A percentile compares a stretch with the other conserved stretches of the same genome.
Evolutionary conservation across 305 asterid species (phyloP).

Genomic region (Rubia balearica): DNA sequence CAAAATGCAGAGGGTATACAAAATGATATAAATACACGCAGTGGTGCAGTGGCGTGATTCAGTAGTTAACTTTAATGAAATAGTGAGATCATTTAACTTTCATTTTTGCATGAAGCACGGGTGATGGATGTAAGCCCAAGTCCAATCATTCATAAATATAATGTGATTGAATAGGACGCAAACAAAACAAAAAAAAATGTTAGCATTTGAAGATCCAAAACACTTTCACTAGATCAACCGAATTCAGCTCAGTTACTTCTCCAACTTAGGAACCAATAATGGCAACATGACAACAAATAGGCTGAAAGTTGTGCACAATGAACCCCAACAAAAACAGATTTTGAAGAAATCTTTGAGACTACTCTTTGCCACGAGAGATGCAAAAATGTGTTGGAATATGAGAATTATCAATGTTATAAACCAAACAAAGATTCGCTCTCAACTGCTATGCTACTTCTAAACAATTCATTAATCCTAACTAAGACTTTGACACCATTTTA

Average conservation of each 20-base stretch:
- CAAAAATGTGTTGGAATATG: conserved; percentile 19
- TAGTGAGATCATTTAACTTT: too few relatives aligned
- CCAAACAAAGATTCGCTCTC: conserved; percentile 51
- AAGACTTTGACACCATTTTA: not conserved
- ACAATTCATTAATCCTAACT: conserved; percentile 4
- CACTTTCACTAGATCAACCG: not conserved
- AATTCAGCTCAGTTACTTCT: not conserved
- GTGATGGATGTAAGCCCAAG: too few relatives aligned
- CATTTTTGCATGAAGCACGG: too few relatives aligned
- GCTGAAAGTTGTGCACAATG: not conserved
- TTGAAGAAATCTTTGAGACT: conserved; percentile 30
- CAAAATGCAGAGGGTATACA: too few relatives aligned
- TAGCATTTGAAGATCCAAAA: not conserved
- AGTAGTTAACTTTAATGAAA: too few relatives aligned
- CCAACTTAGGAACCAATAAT: not conserved
- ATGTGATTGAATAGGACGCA: not conserved
- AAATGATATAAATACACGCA: too few relatives aligned
- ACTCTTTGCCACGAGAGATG: not conserved
- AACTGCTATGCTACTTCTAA: conserved; percentile 23
- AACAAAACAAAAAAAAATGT: not conserved
- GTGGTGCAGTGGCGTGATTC: too few relatives aligned
- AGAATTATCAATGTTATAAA: conserved; percentile 23
- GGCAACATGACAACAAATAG: conserved; percentile 4
- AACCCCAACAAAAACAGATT: conserved; percentile 14
- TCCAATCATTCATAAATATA: too few relatives aligned